Evolutionary conservation across 2,329 filamentous ascomycete species (phyloP), one percentile per base, ranked within the genome.

Genomic region (Tolypocladium tundrense): DNA sequence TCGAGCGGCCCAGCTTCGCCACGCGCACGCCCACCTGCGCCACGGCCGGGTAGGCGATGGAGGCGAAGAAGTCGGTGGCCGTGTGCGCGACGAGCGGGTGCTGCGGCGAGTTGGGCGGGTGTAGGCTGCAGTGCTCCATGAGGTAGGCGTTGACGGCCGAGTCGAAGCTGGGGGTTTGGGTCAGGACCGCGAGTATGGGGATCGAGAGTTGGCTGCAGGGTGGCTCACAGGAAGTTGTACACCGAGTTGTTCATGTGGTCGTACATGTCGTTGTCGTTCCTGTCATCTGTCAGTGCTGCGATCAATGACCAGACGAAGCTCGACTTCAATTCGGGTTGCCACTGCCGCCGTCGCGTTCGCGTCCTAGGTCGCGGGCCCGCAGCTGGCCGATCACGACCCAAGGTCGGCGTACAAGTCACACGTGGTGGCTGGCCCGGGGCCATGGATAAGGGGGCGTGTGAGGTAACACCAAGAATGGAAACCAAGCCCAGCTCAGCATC

Each of bases 211-310:
- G 42, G 13, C 8, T 27, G 43, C 13, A 59, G 37, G 45, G 16
- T 33, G 6, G 6, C 77, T 69, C 71, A 86, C 80, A 95, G 80
- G 61, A 88, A 87, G 66, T 89, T 89, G 73, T 96, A 96, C 57
- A 94, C 81, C 45, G 86, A 88, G 69, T 96, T 96, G 75, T 96
- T 96, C 79, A 96, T 85, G 70, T 97, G 93, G 60, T 90, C 82
- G 72, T 94, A 96, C 89, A 95, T 94, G 75, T 96, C 91, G 69
- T 96, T 96, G 73, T 96, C 91, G 70, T 84, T 86, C 90, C 90
- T 92, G n/a, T 9, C 43, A 48, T 3, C 24, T 31, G 43, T 48
- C 43, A 48, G 43, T 24, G 27, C 27, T 27, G 27, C 27, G 3
- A 27, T 27, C 42, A 24, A 31, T 24, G 14, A 31, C 16, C 13